A percentile compares a stretch with the other conserved stretches of the same genome.
These are phyloP conservation scores for Hypoxylon trugodes DNA, from an alignment of 495 filamentous ascomycete genomes.

Conservation along the genomic window DNA sequence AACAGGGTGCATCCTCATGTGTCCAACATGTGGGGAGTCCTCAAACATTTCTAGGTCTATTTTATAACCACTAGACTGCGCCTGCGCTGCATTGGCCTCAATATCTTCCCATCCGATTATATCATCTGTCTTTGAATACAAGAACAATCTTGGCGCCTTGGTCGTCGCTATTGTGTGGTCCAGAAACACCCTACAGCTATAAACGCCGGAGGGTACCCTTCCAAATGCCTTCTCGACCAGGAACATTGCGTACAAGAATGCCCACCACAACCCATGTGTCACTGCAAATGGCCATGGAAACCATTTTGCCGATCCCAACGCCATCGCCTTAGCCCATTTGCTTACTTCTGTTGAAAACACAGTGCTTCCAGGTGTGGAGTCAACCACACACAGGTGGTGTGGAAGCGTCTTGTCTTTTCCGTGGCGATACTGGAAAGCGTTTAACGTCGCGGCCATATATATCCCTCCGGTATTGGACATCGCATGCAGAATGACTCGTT, in stretches of 20 bases:
- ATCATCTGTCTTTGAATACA: constrained; percentile 64
- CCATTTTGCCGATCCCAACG: constrained; percentile 52
- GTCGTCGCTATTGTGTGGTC: constrained; percentile 42
- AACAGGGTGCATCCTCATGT: constrained; percentile 60
- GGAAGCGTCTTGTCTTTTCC: constrained; percentile 51
- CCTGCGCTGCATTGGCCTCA: constrained; percentile 58
- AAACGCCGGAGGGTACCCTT: constrained; percentile 46
- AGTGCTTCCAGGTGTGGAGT: constrained; percentile 61
- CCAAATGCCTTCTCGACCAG: constrained; percentile 45
- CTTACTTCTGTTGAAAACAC: constrained; percentile 57
- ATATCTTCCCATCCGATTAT: constrained; percentile 63
- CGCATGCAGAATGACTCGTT: constrained; percentile 49
- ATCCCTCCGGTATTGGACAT: constrained; percentile 39
- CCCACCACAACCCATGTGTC: constrained; percentile 52
- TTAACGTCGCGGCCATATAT: constrained; percentile 49
- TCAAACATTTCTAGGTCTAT: constrained; percentile 59
- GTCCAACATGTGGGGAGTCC: constrained; percentile 62
- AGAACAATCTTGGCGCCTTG: constrained; percentile 52
- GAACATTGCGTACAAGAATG: constrained; percentile 44
- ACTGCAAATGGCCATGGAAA: constrained; percentile 56
- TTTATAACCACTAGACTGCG: constrained; percentile 51
- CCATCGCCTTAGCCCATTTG: constrained; percentile 62
- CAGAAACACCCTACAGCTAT: constrained; percentile 47
- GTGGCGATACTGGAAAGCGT: constrained; percentile 52
- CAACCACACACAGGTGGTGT: constrained; percentile 56